Base-by-base conservation (phyloP, 1,139 yeast species). In the Debaryomycetaceae sp. region DNA sequence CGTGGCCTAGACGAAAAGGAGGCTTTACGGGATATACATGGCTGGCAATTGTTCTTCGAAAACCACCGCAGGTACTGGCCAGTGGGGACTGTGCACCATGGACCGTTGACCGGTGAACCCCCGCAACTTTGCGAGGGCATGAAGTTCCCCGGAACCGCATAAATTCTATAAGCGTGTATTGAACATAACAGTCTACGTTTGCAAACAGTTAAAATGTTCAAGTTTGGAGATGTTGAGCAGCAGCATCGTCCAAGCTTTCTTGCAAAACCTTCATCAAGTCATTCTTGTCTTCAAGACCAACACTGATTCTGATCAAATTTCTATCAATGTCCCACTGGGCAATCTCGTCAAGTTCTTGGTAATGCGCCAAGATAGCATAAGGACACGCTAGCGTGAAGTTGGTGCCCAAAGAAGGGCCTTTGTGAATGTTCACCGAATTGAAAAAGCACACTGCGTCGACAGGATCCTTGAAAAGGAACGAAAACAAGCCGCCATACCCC, bases 321-420 rank as follows among this genome's bases (percentile, higher is more conserved):
- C 80, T 63, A 48, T 85, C 95, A 18, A 91, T 88, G 3, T 95
- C 96, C 78, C 85, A 88, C 45, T 78, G 65, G 35, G 73, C 84
- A 16, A 84, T 81, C 53, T 82, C 89, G 38, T 85, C 94, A 37
- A 88, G 61, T 52, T 89, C 97, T 30, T 65, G 70, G 52, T 78
- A 89, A 55, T 91, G 96, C 0, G 96, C 96, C 39, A 91, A 67
- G 29, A 91, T 74, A 3, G 96, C 75, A 56, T 91, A 91, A 6
- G 97, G 97, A 49, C 95, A 86, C 4, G 86, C 89, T 46, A 89
- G 65, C 0, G 97, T 86, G 61, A 88, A 86, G 55, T 86, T 91
- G 1, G 97, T 88, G 4, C 97, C 97, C 44, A 91, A 68, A 12
- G 95, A 83, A 3, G 97, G 97, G 3, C 97, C 97, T 56, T 91